Percentiles rank a stretch among this genome's conserved stretches.
These are phyloP conservation scores for Beauveria scarabaeidicola DNA, from an alignment of 2,329 filamentous ascomycete genomes.

Conservation along the genomic window DNA sequence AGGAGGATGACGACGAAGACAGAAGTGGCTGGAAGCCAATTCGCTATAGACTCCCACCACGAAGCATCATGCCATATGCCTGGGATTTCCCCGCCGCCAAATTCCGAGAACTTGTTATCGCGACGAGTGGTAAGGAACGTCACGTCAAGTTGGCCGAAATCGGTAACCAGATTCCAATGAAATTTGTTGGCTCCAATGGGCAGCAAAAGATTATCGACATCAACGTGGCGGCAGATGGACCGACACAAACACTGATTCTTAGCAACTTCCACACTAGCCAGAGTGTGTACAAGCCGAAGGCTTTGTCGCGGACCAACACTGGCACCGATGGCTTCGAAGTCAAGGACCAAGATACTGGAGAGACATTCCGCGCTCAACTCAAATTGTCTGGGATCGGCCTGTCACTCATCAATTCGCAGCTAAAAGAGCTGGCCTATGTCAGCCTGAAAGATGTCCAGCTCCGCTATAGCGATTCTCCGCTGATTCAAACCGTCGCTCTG, in stretches of 20 bases:
- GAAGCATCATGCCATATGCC: conserved; percentile 98
- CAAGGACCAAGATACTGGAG: conserved; percentile 79
- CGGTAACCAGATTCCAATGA: conserved; percentile 91
- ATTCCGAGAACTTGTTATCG: conserved; percentile 81
- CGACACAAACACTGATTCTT: conserved; percentile 86
- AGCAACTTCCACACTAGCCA: conserved; percentile 90
- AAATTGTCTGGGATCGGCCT: conserved; percentile 85
- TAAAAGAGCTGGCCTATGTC: conserved; percentile 87
- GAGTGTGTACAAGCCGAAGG: conserved; percentile 70
- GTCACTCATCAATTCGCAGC: conserved; percentile 84
- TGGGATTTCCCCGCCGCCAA: conserved; percentile 99
- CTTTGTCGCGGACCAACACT: conserved; percentile 37
- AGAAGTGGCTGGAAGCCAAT: conserved; percentile 86
- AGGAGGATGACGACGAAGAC: conserved; percentile 80
- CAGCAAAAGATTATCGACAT: conserved; percentile 88
- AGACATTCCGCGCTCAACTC: conserved; percentile 83
- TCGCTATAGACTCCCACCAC: conserved; percentile 79
- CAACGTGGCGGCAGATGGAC: conserved; percentile 90
- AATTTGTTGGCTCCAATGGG: conserved; percentile 60
- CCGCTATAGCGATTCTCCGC: conserved; percentile 83
- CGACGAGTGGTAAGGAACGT: conserved; percentile 48
- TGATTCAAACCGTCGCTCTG: conserved; percentile 85
- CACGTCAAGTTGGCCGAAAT: conserved; percentile 96
- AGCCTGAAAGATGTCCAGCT: conserved; percentile 87
- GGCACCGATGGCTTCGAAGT: conserved; percentile 69